A percentile compares a stretch with the other conserved stretches of the same genome.
Evolutionary conservation across 345 rosid genomes (phyloP).

Genomic region (Turnera subulata): DNA sequence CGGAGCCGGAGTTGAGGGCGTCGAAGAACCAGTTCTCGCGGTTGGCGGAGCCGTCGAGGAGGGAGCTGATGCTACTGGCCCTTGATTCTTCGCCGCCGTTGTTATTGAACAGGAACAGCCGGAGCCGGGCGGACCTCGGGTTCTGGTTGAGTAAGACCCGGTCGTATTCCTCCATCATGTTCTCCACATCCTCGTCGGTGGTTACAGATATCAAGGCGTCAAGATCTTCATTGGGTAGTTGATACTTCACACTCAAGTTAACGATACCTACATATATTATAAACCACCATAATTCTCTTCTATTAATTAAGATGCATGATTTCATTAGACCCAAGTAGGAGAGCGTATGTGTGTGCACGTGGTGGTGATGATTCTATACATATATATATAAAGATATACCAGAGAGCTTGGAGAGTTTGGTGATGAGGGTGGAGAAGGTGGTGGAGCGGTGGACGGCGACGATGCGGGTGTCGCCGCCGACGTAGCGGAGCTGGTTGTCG

Average conservation of each 20-base stretch:
- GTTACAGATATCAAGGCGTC: constrained; percentile 91
- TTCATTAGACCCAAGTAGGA: not conserved
- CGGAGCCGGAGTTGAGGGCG: constrained; percentile 62
- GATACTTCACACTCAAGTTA: constrained; percentile 76
- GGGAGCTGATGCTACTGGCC: constrained; percentile 74
- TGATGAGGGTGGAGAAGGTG: constrained; percentile 50
- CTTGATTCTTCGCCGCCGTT: constrained; percentile 50
- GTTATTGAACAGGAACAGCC: constrained; percentile 62
- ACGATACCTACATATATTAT: constrained; percentile 36
- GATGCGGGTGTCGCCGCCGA: constrained; percentile 94
- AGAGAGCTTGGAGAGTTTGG: constrained; percentile 75
- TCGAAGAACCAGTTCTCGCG: constrained; percentile 93
- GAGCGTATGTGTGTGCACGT: not conserved
- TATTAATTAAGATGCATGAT: no score
- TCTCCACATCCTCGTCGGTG: constrained; percentile 90
- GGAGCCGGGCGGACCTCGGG: constrained; percentile 74
- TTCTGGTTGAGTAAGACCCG: constrained; percentile 63
- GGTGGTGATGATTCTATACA: no score
- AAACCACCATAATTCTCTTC: no score
- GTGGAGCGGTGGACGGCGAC: constrained; percentile 73
- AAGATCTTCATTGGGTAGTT: constrained; percentile 94
- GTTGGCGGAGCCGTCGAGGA: constrained; percentile 74
- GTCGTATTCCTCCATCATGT: constrained; percentile 98
- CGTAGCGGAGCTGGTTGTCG: constrained; percentile 88
- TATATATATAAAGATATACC: constrained; percentile 34